Conservation (phyloP, 1,284 basidiomycete species). For the Laetiporus sulphureus region DNA sequence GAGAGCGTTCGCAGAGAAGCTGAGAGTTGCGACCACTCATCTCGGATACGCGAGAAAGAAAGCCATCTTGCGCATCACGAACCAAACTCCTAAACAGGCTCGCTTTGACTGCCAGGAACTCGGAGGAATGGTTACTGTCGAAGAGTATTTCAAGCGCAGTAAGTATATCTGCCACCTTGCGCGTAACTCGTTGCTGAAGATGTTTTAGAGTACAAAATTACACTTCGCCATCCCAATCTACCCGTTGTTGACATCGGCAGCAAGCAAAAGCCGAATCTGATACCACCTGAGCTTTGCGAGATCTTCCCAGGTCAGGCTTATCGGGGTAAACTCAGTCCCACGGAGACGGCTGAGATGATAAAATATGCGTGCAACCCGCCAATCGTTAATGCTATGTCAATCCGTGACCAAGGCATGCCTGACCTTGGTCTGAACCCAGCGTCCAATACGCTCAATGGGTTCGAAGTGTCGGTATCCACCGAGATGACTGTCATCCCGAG, state of each 20-base stretch:
- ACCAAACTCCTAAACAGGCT: slow-evolving; percentile 36
- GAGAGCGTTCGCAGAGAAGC: slow-evolving; percentile 38
- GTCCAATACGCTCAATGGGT: slow-evolving; percentile 31
- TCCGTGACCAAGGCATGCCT: slow-evolving; percentile 49
- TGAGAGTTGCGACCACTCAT: slow-evolving; percentile 53
- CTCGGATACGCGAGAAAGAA: slow-evolving; percentile 47
- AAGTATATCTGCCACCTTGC: slow-evolving; percentile 13
- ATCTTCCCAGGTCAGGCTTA: slow-evolving; percentile 52
- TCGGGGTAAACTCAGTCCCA: slow-evolving; percentile 43
- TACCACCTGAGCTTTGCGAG: slow-evolving; percentile 67
- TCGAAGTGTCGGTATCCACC: slow-evolving; percentile 46
- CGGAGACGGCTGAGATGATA: slow-evolving; percentile 61
- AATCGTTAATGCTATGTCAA: slow-evolving; percentile 46
- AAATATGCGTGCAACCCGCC: slow-evolving; percentile 55
- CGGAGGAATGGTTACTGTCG: slow-evolving; percentile 45
- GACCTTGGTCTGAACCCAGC: slow-evolving; percentile 44
- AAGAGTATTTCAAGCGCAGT: slow-evolving; percentile 59
- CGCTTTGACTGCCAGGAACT: slow-evolving; percentile 49
- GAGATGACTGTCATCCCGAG: slow-evolving; percentile 58
- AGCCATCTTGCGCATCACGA: slow-evolving; percentile 39
- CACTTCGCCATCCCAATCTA: slow-evolving; percentile 43
- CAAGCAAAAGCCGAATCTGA: slow-evolving; percentile 34
- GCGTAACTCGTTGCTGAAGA: too few relatives aligned
- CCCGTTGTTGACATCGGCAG: slow-evolving; percentile 54
- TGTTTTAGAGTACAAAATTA: slow-evolving; percentile 48